Evolutionary conservation across 768 basidiomycete genomes (phyloP).

Genomic region (Suillus occidentalis): DNA sequence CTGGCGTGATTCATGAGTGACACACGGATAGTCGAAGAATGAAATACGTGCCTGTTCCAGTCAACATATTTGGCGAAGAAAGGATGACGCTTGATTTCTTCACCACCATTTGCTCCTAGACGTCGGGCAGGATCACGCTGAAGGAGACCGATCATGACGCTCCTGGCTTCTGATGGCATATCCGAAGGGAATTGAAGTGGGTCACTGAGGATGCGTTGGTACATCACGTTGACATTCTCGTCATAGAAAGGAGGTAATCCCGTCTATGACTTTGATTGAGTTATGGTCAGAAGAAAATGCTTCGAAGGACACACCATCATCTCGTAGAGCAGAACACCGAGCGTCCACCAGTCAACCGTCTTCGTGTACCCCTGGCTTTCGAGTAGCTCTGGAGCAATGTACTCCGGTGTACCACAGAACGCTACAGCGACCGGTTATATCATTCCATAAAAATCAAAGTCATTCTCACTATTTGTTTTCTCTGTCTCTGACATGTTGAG

Average conservation of each 20-base stretch:
- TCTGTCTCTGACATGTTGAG: conserved; percentile 97
- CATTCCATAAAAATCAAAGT: not conserved
- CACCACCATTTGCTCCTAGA: conserved; percentile 89
- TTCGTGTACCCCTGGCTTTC: conserved; percentile 97
- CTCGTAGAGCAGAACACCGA: conserved; percentile 94
- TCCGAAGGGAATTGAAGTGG: conserved; percentile 91
- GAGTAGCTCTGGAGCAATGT: conserved; percentile 95
- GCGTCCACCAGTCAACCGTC: conserved; percentile 99
- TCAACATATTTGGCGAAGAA: conserved; percentile 96
- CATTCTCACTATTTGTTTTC: conserved; percentile 88
- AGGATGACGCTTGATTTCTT: conserved; percentile 93
- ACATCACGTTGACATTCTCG: conserved; percentile 98
- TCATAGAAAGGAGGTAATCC: conserved; percentile 98
- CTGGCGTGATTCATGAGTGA: conserved; percentile 32
- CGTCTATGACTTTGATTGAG: conserved; percentile 49
- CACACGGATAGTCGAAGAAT: not conserved
- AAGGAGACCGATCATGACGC: conserved; percentile 84
- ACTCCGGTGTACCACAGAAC: conserved; percentile 98
- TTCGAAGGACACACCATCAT: conserved; percentile 68
- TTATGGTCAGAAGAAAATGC: not conserved
- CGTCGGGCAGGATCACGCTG: conserved; percentile 86
- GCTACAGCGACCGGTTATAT: conserved; percentile 42
- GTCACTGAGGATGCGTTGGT: conserved; percentile 91
- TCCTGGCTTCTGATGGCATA: conserved; percentile 83
- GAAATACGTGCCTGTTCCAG: conserved; percentile 66